Evolutionary conservation across 345 rosid species (phyloP), one percentile per base, ranked within the genome.

Genomic region (Excoecaria cochinchinensis): DNA sequence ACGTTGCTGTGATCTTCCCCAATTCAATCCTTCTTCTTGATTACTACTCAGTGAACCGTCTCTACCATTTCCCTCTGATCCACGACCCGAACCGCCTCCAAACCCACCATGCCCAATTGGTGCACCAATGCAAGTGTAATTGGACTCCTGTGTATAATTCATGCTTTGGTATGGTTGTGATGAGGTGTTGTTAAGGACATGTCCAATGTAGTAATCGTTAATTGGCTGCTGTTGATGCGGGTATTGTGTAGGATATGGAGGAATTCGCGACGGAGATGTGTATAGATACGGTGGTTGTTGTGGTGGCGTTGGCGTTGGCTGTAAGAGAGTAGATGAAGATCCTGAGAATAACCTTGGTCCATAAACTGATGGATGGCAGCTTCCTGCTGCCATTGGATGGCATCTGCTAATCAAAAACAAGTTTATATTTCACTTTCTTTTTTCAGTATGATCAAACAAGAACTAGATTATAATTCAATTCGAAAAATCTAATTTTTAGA

Each of bases 51-150:
- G 80, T 66, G 87, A 84, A 63, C 83, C 72, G 71, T 89, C 90
- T 69, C 86, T 79, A 56, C 85, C 83, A 38, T 78, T 70, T 38
- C 65, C 74, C 24, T 78, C 90, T 3, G 73, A 31, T 47, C 84
- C 76, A 2, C 81, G 77, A 77, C 71, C 74, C 6, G 83, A 70
- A 25, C 72, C 76, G 16, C 72, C 77, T 4, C 85, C 77, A 59
- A 82, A 80, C 57, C 62, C 79, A 24, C 86, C 84, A 12, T 75
- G 89, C 52, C 84, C 88, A 16, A 87, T 82, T 39, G 94, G 97
- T 31, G 92, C 95, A 65, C 98, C 97, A 65, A 91, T 82, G 89
- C 97, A 93, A 36, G 97, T 82, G 83, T 91, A 89, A 80, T 63
- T 84, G 8, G 86, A 77, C n/a, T 84, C 86, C 14, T 36, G 8